Evolutionary conservation across 768 basidiomycete genomes (phyloP), one percentile per base, ranked within the genome.

Genomic region (Mycena albidolilacea): DNA sequence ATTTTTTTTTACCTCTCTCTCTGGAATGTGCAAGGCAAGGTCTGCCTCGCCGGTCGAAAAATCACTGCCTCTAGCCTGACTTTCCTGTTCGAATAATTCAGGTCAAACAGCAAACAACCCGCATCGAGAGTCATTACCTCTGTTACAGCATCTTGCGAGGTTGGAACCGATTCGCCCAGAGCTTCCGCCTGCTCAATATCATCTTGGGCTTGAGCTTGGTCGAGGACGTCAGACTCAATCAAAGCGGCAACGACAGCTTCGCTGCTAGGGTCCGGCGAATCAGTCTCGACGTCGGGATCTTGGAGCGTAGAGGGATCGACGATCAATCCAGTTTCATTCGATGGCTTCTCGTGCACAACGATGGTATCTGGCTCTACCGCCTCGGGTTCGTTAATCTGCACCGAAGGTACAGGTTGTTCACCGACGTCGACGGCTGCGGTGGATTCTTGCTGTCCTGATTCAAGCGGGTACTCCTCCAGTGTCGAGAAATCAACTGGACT

Each of bases 231-330:
- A 21, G 74, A 64, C 46, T 77, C 76, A 8, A 72, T 72, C 54
- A 73, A 48, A 30, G 71, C 76, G 15, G 71, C 74, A 46, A 73
- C 74, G 44, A 77, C 69, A 38, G 68, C 71, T 21, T 72, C 72
- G 55, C 71, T 72, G 23, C 55, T 63, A 60, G 69, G 58, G 58
- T 72, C 76, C 4, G 60, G 62, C 7, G 76, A 70, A 58, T 64
- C 68, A 39, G 70, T 64, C n/a, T 79, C 76, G 55, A 75, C 46
- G 64, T 70, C 72, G 1, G 73, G 72, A 54, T 65, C 77, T 23
- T 75, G 71, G 15, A 77, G 68, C 1, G 74, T 70, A 9, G 74
- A 43, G 1, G 71, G 75, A 69, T 76, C 75, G 11, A 76, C 75
- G 39, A 72, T 50, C n/a, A 68, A 52, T 30, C 62, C 59, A 52